Evolutionary conservation across 2,329 filamentous ascomycete species (phyloP), one percentile per base, ranked within the genome.

Genomic region (Trichoderma guizhouense): DNA sequence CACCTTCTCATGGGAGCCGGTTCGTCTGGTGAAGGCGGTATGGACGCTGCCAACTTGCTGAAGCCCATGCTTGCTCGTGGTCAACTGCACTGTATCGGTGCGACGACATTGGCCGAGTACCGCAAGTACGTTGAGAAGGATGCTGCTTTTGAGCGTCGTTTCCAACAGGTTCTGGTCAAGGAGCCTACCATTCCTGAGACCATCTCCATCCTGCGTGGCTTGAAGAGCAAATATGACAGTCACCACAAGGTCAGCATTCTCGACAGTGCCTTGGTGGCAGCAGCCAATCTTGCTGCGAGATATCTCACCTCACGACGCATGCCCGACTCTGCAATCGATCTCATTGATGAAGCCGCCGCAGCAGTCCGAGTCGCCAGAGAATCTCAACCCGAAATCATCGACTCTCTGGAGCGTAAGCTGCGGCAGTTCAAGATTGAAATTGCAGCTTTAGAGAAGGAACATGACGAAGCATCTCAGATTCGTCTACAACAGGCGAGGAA

Each of bases 71-170:
- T 99, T 76, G 96, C 96, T 73, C 91, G 96, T 79, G 96, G 96
- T 69, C 95, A 98, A 81, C 87, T 99, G 72, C 96, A 99, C 86
- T 99, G 96, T 79, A 98, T 99, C 74, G 96, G 96, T 82, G 96
- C 96, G 7, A 99, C 96, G 2, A 99, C 96, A 2, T 88, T 99
- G 72, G 90, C 91, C 73, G 96, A 99, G 81, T 99, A 99, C 83
- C 90, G 96, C 79, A 99, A 99, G 82, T 98, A 99, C 83, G 97
- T 99, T 74, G 96, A 99, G 82, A 99, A 99, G 84, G 96, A 99
- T 78, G 93, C 94, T 60, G 96, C 96, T 61, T 99, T 99, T 80
- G 96, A 99, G 83, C 93, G 96, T 82, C 93, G 96, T 82, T 99
- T 99, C 88, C 96, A 99, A 82, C 96, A 99, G 82, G 96, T 99